Conservation (phyloP, 768 basidiomycete species). For the Mycena leptocephala region DNA sequence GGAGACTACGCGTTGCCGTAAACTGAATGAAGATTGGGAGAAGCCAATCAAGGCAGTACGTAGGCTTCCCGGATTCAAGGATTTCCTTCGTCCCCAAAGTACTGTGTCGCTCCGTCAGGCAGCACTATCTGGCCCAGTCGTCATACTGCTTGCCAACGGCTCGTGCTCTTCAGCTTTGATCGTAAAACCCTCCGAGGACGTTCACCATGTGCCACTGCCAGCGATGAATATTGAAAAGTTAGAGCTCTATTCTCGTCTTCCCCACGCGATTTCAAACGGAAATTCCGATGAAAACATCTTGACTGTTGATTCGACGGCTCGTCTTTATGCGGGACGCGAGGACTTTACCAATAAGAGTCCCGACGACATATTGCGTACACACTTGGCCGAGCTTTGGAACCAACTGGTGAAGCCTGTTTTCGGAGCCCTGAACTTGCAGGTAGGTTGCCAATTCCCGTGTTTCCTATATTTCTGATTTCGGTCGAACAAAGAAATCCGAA, state of each 20-base stretch:
- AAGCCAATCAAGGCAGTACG: slow-evolving; percentile 29
- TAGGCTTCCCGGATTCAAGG: slow-evolving; percentile 35
- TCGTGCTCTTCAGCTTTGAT: slow-evolving; percentile 30
- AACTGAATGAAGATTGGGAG: slow-evolving; percentile 40
- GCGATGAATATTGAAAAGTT: background rate
- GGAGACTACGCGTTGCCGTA: slow-evolving; percentile 30
- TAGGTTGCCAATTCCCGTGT: background rate
- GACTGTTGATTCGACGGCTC: background rate
- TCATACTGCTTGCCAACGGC: slow-evolving; percentile 30
- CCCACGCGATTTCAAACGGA: background rate
- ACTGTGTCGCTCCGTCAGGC: background rate
- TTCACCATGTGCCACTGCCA: slow-evolving; percentile 3
- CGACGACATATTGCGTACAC: background rate
- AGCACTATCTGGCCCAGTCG: slow-evolving; percentile 21
- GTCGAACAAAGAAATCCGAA: too few relatives aligned
- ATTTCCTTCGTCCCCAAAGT: slow-evolving; percentile 39
- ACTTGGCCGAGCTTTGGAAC: slow-evolving; percentile 12
- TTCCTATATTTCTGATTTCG: too few relatives aligned
- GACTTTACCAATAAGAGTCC: background rate
- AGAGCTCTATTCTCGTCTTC: background rate
- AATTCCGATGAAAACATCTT: background rate
- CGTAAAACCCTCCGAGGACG: background rate
- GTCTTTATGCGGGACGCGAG: slow-evolving; percentile 2
- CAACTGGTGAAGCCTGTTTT: slow-evolving; percentile 20
- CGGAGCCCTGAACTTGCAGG: slow-evolving; percentile 6